Evolutionary conservation across 2,329 filamentous ascomycete species (phyloP).

Genomic region (Colletotrichum trifolii): DNA sequence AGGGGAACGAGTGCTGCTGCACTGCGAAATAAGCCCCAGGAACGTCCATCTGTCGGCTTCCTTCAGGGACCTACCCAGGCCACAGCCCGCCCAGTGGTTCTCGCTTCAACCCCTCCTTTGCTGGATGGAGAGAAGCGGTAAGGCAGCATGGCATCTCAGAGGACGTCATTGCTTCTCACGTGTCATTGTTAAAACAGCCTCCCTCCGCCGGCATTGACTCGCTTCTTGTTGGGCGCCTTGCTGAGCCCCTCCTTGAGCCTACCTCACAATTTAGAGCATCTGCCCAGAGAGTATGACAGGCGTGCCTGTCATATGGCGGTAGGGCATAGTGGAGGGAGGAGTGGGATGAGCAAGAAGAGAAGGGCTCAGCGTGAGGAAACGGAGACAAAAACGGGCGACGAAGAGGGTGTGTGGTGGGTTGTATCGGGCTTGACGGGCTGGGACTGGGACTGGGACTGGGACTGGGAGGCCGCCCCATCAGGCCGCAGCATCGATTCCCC

Average conservation of each 20-base stretch:
- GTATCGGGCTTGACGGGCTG: slow-evolving; percentile 32
- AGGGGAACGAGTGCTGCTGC: not conserved
- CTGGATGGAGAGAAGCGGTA: slow-evolving; percentile 3
- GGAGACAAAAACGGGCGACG: slow-evolving; percentile 21
- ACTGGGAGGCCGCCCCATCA: slow-evolving; percentile 35
- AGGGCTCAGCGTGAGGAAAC: slow-evolving; percentile 27
- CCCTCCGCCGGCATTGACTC: slow-evolving; percentile 1
- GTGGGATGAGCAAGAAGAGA: slow-evolving; percentile 30
- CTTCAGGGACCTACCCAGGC: not conserved
- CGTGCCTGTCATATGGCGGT: slow-evolving; percentile 19
- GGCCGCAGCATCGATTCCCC: slow-evolving; percentile 20
- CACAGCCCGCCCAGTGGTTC: not conserved
- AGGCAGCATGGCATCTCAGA: not conserved
- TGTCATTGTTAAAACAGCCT: slow-evolving; percentile 2
- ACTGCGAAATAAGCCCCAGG: slow-evolving; percentile 4
- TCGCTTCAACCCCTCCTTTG: not conserved
- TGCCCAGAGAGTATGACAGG: slow-evolving; percentile 8
- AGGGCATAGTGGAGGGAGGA: slow-evolving; percentile 22
- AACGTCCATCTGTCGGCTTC: not conserved
- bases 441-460: slow-evolving; percentile 15
- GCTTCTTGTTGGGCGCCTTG: not conserved
- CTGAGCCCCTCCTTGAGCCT: not conserved
- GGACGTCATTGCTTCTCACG: slow-evolving; percentile 29
- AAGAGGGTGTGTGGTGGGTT: slow-evolving; percentile 25
- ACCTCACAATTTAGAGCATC: not conserved